Conservation (phyloP, 306 rosid genomes). For the Dryas drummondii region DNA sequence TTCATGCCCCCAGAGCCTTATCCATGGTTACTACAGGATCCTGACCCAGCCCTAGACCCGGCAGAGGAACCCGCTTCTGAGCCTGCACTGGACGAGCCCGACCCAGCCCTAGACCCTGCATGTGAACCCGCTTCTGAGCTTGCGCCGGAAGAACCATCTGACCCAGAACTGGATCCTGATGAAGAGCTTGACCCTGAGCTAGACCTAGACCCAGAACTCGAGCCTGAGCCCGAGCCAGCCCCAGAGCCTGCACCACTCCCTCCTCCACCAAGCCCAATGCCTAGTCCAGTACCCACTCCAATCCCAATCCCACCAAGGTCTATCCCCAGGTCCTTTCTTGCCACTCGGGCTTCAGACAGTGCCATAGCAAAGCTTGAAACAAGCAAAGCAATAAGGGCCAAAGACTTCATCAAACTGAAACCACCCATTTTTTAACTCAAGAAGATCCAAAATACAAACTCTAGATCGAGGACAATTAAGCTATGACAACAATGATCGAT, state of each 20-base stretch:
- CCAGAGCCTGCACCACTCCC: constrained; percentile 42
- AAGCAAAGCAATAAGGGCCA: constrained; percentile 40
- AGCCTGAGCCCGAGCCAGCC: constrained; percentile 36
- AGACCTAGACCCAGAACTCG: constrained; percentile 39
- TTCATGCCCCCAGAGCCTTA: too few relatives aligned
- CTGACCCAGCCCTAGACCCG: constrained; percentile 33
- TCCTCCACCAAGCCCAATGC: constrained; percentile 41
- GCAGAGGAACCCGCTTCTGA: constrained; percentile 21
- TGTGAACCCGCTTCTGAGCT: constrained; percentile 33
- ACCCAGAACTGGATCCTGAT: constrained; percentile 29
- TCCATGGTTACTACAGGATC: neutral
- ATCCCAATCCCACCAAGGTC: constrained; percentile 58
- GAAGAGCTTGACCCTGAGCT: constrained; percentile 28
- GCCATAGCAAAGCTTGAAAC: constrained; percentile 27
- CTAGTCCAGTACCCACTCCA: constrained; percentile 47
- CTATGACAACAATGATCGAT: too few relatives aligned
- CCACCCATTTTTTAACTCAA: neutral
- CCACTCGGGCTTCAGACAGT: constrained; percentile 50
- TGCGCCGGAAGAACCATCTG: constrained; percentile 9
- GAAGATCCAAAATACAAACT: neutral
- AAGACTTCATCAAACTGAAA: constrained; percentile 2
- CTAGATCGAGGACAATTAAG: neutral
- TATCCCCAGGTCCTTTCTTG: constrained; percentile 61
- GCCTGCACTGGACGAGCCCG: constrained; percentile 4
- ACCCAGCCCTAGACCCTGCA: constrained; percentile 32